Evolutionary conservation across 495 filamentous ascomycete genomes (phyloP).

Genomic region (Hypoxylon perforatum): DNA sequence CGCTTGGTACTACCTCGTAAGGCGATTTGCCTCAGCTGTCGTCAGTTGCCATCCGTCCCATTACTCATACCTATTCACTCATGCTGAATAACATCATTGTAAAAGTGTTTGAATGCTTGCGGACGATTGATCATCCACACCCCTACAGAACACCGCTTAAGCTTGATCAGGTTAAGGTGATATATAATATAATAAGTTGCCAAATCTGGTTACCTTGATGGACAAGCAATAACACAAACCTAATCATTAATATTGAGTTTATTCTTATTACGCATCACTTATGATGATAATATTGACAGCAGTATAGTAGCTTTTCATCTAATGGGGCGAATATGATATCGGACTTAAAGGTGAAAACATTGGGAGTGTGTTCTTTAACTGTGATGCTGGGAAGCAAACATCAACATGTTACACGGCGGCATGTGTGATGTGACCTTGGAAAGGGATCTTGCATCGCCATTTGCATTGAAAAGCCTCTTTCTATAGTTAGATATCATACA

Average conservation of each 20-base stretch:
- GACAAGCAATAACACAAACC: too few species aligned
- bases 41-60: conserved; percentile 11
- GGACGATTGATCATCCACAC: too few species aligned
- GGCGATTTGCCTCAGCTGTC: conserved; percentile 3
- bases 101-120: background rate
- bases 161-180: too few species aligned
- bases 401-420: background rate
- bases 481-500: conserved; percentile 44
- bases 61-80: conserved; percentile 13
- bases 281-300: too few species aligned
- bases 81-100: conserved; percentile 21
- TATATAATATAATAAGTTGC: background rate
- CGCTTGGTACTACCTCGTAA: background rate
- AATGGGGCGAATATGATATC: too few species aligned
- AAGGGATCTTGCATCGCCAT: background rate
- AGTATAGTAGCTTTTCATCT: too few species aligned
- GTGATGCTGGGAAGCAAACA: background rate
- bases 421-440: background rate
- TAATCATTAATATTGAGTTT: too few species aligned
- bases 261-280: too few species aligned
- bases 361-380: too few species aligned
- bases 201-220: too few species aligned
- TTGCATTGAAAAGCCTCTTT: background rate
- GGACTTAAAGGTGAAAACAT: too few species aligned
- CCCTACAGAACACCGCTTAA: too few species aligned